Conservation (phyloP, 208 protist species). For the Spongospora subterranea region DNA sequence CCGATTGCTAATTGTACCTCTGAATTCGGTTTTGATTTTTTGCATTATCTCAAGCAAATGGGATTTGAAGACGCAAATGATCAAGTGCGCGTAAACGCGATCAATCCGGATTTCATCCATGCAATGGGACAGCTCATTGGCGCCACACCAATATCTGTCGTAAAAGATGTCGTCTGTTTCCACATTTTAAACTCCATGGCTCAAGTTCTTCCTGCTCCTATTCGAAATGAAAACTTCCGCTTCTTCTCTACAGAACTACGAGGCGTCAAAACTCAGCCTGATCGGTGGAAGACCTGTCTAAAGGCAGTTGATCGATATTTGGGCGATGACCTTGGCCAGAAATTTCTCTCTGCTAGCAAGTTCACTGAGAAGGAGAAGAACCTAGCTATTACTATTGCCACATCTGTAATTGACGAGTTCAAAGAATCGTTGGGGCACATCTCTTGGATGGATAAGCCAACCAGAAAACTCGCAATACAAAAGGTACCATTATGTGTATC, state of each 20-base stretch:
- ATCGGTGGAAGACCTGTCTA: conserved; percentile 57
- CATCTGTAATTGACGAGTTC: conserved; percentile 42
- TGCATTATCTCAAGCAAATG: neutral
- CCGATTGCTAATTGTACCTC: neutral
- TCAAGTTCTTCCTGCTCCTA: neutral
- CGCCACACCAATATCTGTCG: neutral
- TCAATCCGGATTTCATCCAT: conserved; percentile 51
- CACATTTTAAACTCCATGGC: neutral
- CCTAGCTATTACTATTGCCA: conserved; percentile 36
- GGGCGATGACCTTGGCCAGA: conserved; percentile 53
- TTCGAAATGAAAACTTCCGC: conserved; percentile 37
- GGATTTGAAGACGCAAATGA: neutral
- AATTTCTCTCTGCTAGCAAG: neutral
- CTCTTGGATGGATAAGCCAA: neutral
- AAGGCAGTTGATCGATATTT: conserved; percentile 14
- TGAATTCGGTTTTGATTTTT: neutral
- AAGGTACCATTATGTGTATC: neutral
- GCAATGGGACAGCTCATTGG: neutral
- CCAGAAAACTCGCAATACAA: neutral
- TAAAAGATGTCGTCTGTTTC: conserved; percentile 5
- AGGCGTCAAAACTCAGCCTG: neutral
- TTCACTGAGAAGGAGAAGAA: neutral
- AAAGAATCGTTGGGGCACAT: neutral
- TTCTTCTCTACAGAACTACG: conserved; percentile 50
- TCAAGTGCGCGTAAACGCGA: conserved; percentile 37